A percentile compares a stretch with the other conserved stretches of the same genome.
Conservation (phyloP, 352 stramenopile genomes). For the Paralagenidium karlingii region DNA sequence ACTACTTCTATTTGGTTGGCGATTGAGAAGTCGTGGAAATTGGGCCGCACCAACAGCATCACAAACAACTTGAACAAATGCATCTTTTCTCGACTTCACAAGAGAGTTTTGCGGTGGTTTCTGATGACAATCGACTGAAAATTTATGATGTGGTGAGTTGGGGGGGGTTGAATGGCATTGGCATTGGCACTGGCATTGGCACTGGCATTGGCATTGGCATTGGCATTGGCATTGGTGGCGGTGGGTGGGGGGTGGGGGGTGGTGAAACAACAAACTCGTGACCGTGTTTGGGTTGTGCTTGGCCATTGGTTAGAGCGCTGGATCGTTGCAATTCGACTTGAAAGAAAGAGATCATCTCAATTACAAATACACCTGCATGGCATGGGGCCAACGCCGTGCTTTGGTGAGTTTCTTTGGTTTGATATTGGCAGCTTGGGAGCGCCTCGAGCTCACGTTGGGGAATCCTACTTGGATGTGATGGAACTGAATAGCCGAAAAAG, state of each 20-base stretch:
- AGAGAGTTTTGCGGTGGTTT: slow-evolving; percentile 67
- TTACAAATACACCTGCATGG: slow-evolving; percentile 69
- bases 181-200: background rate
- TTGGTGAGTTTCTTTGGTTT: slow-evolving; percentile 11
- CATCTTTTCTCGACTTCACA: slow-evolving; percentile 65
- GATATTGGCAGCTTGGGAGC: slow-evolving; percentile 8
- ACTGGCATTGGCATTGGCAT: background rate
- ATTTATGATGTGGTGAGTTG: slow-evolving; percentile 62
- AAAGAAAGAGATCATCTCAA: slow-evolving; percentile 75
- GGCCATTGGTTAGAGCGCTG: slow-evolving; percentile 18
- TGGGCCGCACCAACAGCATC: background rate
- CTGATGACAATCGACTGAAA: slow-evolving; percentile 71
- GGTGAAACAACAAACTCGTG: background rate
- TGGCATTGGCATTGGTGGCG: background rate
- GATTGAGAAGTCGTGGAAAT: too few relatives aligned
- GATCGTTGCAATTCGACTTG: slow-evolving; percentile 54
- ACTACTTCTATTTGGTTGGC: too few relatives aligned
- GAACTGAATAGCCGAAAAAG: slow-evolving; percentile 5
- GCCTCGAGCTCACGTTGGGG: slow-evolving; percentile 20
- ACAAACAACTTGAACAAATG: slow-evolving; percentile 13
- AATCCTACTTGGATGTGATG: too few relatives aligned
- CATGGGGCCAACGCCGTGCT: slow-evolving; percentile 39
- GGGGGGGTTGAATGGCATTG: background rate
- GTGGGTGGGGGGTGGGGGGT: background rate
- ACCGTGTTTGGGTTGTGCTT: background rate